Conservation (phyloP, 495 filamentous ascomycete species). For the Podospora bellae-mahoneyi region DNA sequence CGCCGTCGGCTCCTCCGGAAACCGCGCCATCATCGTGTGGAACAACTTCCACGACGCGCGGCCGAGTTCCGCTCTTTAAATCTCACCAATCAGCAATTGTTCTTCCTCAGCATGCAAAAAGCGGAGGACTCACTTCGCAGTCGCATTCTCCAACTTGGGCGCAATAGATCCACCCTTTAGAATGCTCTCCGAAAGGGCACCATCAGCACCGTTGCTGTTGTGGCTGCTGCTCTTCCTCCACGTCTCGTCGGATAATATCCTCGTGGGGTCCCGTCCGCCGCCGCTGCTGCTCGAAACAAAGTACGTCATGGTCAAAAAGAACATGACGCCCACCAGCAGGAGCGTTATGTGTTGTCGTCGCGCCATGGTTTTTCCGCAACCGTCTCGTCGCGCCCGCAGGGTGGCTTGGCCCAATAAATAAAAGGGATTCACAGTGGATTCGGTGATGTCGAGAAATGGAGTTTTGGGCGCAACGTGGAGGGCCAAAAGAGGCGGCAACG, state of each 20-base stretch:
- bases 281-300: slow-evolving; percentile 28
- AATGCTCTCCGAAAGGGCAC: slow-evolving; percentile 36
- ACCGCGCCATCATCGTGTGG: slow-evolving; percentile 93
- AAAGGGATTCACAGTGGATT: neutral
- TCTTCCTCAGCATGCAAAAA: neutral
- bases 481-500: neutral
- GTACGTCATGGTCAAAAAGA: slow-evolving; percentile 40
- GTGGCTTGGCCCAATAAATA: neutral
- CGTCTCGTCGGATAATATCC: neutral
- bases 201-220: slow-evolving; percentile 12
- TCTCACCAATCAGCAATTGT: too few relatives aligned
- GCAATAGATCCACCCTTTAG: slow-evolving; percentile 79
- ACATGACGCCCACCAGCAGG: slow-evolving; percentile 32
- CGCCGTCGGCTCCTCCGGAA: slow-evolving; percentile 76
- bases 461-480: neutral
- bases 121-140: slow-evolving; percentile 60
- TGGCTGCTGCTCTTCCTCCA: neutral
- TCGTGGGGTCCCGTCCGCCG: slow-evolving; percentile 6
- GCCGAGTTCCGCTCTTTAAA: slow-evolving; percentile 73
- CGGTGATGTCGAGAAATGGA: neutral
- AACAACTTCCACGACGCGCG: slow-evolving; percentile 88
- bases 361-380: slow-evolving; percentile 32
- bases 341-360: slow-evolving; percentile 44
- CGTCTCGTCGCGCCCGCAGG: too few relatives aligned
- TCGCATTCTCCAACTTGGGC: slow-evolving; percentile 88